Evolutionary conservation across 768 basidiomycete species (phyloP).

Genomic region (Mycena metata): DNA sequence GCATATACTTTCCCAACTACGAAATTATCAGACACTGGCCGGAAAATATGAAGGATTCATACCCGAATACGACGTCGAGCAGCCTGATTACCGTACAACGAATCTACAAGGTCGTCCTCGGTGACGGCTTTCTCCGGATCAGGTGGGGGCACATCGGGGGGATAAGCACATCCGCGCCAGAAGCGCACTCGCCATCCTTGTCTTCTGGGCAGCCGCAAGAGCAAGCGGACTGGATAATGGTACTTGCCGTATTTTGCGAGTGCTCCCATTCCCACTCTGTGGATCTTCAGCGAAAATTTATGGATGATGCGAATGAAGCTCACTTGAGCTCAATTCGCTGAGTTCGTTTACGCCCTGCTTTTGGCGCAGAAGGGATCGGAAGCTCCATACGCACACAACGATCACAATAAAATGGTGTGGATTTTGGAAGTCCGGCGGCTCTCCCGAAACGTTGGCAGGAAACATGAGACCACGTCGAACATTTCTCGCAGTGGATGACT

Average conservation of each 20-base stretch:
- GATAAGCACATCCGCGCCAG: not conserved
- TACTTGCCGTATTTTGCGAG: not conserved
- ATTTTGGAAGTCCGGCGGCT: not conserved
- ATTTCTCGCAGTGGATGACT: not conserved
- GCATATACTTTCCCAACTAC: not conserved
- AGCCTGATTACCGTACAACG: not conserved
- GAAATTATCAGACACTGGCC: not conserved
- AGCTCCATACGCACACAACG: not conserved
- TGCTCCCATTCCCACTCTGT: not conserved
- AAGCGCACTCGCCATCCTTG: not conserved
- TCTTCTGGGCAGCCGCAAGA: not conserved
- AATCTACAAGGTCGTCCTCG: constrained; percentile 1
- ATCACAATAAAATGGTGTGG: not conserved
- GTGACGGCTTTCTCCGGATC: not conserved
- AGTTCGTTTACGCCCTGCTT: not conserved
- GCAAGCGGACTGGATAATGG: not conserved
- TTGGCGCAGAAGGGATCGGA: not conserved
- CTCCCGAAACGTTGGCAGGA: not conserved
- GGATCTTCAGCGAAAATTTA: not conserved
- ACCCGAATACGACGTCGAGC: not conserved
- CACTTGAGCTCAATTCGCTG: not conserved
- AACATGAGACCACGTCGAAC: not conserved
- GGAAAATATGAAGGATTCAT: too few relatives aligned
- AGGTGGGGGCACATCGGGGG: not conserved
- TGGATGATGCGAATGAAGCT: not conserved